Evolutionary conservation across 2,329 filamentous ascomycete species (phyloP), one percentile per base, ranked within the genome.

Genomic region (Exophiala calicioides): DNA sequence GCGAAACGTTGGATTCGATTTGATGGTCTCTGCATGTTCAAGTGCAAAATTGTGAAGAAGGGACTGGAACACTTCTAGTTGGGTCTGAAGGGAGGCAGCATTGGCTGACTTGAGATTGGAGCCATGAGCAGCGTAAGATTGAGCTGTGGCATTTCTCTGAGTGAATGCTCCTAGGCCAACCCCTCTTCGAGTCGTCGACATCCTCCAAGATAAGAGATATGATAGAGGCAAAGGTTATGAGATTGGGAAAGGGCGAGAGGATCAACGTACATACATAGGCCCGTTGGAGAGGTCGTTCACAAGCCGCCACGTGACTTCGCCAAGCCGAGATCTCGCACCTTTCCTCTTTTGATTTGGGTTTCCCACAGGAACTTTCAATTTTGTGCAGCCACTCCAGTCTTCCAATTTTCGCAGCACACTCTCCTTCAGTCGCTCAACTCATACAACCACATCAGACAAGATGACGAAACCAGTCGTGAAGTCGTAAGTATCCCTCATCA

Each of bases 11-110:
- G 93, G 93, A 66, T 97, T 90, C 2, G 90, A 95, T 55, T 91
- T 90, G 50, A 98, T 98, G 62, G 95, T 93, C 64, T 90, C 90
- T 59, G 86, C 88, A 76, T 98, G 93, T 38, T 91, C 95, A 62
- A 91, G 80, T 33, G 90, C 89, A 69, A 98, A 98, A 68, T 94
- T 90, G 71, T 96, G 90, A 4, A 98, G 82, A 8, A 96, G 79
- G 13, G 89, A 93, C 63, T 95, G 90, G 77, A 98, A 98, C 62
- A 97, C 90, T 57, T 90, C 85, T 53, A 98, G 85, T 66, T 98
- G 93, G 27, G 90, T 95, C 62, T 89, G 85, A 58, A 98, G 83
- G 13, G 90, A 91, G 57, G 84, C 81, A 36, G 89, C 82, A 69
- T 97, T 91, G 59, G 82, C 83, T 47, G 80, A 86, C 55, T 90